phyloP scores from a whole-genome alignment of 2,329 filamentous ascomycete genomes.

The Cladosporium sp. region DNA sequence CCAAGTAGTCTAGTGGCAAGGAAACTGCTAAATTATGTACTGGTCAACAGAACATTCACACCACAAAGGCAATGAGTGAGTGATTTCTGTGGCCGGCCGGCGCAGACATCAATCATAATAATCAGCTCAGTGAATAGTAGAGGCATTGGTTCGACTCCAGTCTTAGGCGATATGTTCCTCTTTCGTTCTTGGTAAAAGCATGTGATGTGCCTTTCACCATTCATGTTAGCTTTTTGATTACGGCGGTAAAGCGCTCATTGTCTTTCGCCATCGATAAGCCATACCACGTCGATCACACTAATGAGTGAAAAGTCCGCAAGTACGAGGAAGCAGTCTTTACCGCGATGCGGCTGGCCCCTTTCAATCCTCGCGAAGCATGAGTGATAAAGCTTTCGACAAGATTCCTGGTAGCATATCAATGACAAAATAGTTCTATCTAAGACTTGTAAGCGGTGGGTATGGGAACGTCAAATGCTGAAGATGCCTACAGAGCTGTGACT shows the following conservation, averaged over 20 bases:
- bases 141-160: not conserved
- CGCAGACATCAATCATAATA: not conserved
- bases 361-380: too few species aligned
- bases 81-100: not conserved
- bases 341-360: too few species aligned
- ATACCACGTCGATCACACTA: too few species aligned
- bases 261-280: not conserved
- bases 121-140: not conserved
- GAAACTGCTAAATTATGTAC: not conserved
- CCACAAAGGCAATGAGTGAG: not conserved
- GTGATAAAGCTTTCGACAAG: too few species aligned
- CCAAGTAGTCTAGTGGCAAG: not conserved
- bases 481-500: too few species aligned
- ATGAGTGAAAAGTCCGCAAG: too few species aligned
- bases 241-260: not conserved
- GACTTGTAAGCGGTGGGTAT: too few species aligned
- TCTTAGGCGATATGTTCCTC: not conserved
- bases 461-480: too few species aligned
- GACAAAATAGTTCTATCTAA: too few species aligned
- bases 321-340: too few species aligned
- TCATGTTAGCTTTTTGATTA: not conserved
- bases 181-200: not conserved
- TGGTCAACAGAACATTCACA: not conserved
- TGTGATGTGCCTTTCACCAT: not conserved
- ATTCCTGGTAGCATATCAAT: too few species aligned